Base-by-base conservation (phyloP, 23 red algal genomes). In the Gracilaria gracilis region DNA sequence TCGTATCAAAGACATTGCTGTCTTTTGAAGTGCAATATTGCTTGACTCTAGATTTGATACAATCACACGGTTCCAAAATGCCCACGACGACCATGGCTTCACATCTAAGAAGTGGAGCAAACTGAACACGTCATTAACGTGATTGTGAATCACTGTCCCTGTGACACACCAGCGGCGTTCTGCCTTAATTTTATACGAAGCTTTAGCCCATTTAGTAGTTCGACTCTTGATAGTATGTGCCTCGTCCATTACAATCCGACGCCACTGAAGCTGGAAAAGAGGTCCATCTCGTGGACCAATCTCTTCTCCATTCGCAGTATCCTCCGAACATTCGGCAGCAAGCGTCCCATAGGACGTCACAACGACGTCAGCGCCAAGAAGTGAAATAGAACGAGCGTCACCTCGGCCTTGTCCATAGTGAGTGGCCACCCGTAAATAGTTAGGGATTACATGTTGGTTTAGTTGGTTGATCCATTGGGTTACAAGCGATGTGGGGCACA, bases 81-180 rank as follows among this genome's bases (percentile, higher is more conserved):
- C 86, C 85, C 86, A 91, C 3, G 85, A 82, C 58, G 74, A 95
- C 86, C 93, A 95, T 28, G 89, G 89, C 65, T 83, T 85, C 49
- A 91, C 28, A 55, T 85, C 71, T 47, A 98, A 61, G 32, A 98
- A 98, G 62, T 88, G 82, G 13, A 93, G 59, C 42, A 94, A 82
- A 39, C 90, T 85, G 27, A 88, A 90, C 4, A 94, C 86, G 48
- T 98, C 95, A 65, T 98, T 88, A 34, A 98, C 82, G 47, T 91
- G 88, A 67, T 98, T 98, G 40, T 98, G 95, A 34, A 98, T 94
- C n/a, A 93, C 90, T 9, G 90, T 98, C 3, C 95, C 95, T 36
- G 95, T 98, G 28, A 98, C 74, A 64, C 91, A 94, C 95, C 95
- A 98, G 35, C 91, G 89, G 54, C 80, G 69, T 28, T 90, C 83